phyloP scores from a whole-genome alignment of 2,329 filamentous ascomycete species.

The Myrmaecium sp. region DNA sequence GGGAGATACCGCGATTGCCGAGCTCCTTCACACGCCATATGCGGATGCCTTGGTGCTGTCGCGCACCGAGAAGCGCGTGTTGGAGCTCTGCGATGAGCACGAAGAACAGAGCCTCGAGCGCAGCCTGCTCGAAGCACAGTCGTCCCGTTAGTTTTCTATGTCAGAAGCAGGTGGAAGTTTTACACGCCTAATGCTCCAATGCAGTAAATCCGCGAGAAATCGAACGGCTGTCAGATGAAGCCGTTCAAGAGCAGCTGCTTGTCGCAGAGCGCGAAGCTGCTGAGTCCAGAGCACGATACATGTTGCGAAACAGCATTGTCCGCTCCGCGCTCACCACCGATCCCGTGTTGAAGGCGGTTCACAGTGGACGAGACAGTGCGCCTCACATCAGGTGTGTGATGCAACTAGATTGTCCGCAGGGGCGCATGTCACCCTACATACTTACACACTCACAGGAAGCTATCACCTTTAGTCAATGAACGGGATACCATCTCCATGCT shows the following conservation, averaged over 20 bases:
- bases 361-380: conserved; percentile 38
- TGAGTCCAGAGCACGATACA: conserved; percentile 52
- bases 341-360: conserved; percentile 62
- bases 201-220: conserved; percentile 13
- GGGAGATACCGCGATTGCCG: no score
- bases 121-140: conserved; percentile 40
- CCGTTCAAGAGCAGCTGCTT: conserved; percentile 33
- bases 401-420: conserved; percentile 6
- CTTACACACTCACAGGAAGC: conserved; percentile 6
- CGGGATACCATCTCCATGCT: conserved; percentile 51
- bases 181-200: no score
- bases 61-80: conserved; percentile 45
- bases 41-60: conserved; percentile 41
- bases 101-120: conserved; percentile 57
- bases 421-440: no score
- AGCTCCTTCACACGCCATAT: conserved; percentile 26
- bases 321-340: conserved; percentile 54
- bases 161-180: no score
- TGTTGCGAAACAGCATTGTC: conserved; percentile 50
- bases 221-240: conserved; percentile 29
- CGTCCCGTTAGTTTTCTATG: no score
- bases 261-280: conserved; percentile 48
- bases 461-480: conserved; percentile 39
- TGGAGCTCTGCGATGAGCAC: conserved; percentile 55
- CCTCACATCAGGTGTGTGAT: conserved; percentile 5